These are phyloP conservation scores for Annona cherimola DNA, from an alignment of 164 flowering plant genomes.

Conservation along the genomic window DNA sequence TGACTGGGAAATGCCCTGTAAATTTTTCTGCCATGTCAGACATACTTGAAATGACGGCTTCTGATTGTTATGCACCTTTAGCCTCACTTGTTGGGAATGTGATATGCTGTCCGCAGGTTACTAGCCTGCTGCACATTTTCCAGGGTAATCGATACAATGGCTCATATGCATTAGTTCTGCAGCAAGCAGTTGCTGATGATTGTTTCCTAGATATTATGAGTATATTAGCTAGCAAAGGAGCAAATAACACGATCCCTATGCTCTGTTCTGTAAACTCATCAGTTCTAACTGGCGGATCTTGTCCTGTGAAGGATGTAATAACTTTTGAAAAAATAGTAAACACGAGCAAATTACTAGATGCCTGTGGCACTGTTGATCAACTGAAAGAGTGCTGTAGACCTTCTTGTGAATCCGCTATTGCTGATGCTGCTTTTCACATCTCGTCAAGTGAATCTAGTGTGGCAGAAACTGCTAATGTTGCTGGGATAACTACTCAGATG, in stretches of 20 bases:
- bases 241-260: conserved; percentile 50
- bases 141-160: conserved; percentile 54
- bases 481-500: conserved; percentile 28
- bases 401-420: conserved; percentile 76
- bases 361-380: conserved; percentile 73
- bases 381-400: conserved; percentile 95
- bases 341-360: conserved; percentile 73
- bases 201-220: conserved; percentile 83
- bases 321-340: conserved; percentile 74
- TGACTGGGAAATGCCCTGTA: conserved; percentile 84
- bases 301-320: conserved; percentile 69
- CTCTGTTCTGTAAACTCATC: conserved; percentile 70
- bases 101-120: conserved; percentile 87
- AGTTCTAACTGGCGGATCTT: conserved; percentile 86
- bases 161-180: conserved; percentile 56
- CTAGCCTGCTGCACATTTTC: conserved; percentile 77
- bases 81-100: conserved; percentile 82
- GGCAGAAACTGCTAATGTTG: conserved; percentile 27
- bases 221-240: conserved; percentile 75
- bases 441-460: conserved; percentile 36
- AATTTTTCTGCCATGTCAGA: conserved; percentile 67
- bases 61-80: conserved; percentile 74
- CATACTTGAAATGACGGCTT: conserved; percentile 68
- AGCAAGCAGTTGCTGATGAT: conserved; percentile 55
- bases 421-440: conserved; percentile 76